phyloP scores from a whole-genome alignment of 768 basidiomycete genomes.

The Chalciporus piperatus region DNA sequence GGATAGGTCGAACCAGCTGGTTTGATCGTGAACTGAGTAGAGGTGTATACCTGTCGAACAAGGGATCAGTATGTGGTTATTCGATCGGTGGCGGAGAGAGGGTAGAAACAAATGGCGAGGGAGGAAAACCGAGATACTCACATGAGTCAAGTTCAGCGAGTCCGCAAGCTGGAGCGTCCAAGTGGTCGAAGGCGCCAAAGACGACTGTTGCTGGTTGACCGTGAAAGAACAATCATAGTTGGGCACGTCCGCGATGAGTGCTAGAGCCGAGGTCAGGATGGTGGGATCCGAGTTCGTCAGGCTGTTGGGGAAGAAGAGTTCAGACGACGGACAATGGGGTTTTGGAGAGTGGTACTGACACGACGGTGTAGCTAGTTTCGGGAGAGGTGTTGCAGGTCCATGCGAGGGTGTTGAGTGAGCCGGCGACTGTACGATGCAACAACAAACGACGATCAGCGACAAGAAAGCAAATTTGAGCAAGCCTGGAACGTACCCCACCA shows the following conservation, averaged over 20 bases:
- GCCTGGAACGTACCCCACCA: conserved; percentile 63
- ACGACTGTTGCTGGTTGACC: conserved; percentile 46
- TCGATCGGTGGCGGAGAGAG: neutral
- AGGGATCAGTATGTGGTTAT: no score
- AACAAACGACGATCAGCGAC: neutral
- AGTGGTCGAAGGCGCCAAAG: conserved; percentile 39
- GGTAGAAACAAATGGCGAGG: neutral
- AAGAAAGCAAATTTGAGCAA: neutral
- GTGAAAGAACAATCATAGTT: conserved; percentile 59
- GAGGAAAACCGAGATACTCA: conserved; percentile 30
- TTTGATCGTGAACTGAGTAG: conserved; percentile 57
- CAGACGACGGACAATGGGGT: conserved; percentile 1
- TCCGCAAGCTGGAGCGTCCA: conserved; percentile 54
- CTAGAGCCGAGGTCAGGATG: conserved; percentile 37
- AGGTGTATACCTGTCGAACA: conserved; percentile 55
- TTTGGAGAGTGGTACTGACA: conserved; percentile 24
- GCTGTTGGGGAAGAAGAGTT: conserved; percentile 26
- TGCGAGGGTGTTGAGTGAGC: conserved; percentile 51
- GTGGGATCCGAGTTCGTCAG: conserved; percentile 42
- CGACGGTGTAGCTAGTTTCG: conserved; percentile 45
- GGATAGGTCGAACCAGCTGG: conserved; percentile 54
- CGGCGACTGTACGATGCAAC: conserved; percentile 41
- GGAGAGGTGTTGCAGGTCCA: conserved; percentile 54
- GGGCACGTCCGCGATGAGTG: conserved; percentile 46
- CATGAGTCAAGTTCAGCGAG: conserved; percentile 49